phyloP scores from a whole-genome alignment of 164 flowering plant genomes.

The Euptelea pleiosperma region DNA sequence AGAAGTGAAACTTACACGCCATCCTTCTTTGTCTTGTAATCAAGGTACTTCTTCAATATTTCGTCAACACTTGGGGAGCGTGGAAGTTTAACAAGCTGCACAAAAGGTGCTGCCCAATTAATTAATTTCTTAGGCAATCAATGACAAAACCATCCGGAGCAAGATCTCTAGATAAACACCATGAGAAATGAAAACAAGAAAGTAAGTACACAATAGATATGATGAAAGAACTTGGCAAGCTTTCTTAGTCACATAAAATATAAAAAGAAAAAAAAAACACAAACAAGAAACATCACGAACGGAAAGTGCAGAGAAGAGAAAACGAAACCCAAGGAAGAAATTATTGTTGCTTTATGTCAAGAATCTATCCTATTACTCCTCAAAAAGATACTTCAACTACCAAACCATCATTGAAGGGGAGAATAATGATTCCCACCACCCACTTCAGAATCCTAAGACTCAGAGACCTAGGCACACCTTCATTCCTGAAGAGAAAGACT shows the following conservation, averaged over 20 bases:
- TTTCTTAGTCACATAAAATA: not conserved
- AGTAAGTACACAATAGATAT: not conserved
- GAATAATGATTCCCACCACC: no score
- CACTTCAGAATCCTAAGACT: no score
- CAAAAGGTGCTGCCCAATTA: constrained; percentile 1
- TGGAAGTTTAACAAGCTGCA: constrained; percentile 88
- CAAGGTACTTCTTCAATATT: constrained; percentile 65
- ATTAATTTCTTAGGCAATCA: not conserved
- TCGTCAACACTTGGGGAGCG: constrained; percentile 71
- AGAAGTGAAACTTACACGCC: constrained; percentile 50
- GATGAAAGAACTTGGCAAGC: not conserved
- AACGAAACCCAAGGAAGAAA: no score
- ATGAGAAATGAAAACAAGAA: constrained; percentile 5
- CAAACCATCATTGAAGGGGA: no score
- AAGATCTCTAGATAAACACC: not conserved
- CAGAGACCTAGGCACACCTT: no score
- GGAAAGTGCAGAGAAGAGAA: not conserved
- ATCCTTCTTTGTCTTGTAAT: constrained; percentile 63
- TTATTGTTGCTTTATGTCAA: not conserved
- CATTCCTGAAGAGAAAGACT: no score
- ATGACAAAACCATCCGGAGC: not conserved
- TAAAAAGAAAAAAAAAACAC: not conserved
- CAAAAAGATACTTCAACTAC: no score
- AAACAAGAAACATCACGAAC: not conserved
- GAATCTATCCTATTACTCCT: not conserved